Conservation (phyloP, 129 eudicot genomes). For the Erigeron canadensis region DNA sequence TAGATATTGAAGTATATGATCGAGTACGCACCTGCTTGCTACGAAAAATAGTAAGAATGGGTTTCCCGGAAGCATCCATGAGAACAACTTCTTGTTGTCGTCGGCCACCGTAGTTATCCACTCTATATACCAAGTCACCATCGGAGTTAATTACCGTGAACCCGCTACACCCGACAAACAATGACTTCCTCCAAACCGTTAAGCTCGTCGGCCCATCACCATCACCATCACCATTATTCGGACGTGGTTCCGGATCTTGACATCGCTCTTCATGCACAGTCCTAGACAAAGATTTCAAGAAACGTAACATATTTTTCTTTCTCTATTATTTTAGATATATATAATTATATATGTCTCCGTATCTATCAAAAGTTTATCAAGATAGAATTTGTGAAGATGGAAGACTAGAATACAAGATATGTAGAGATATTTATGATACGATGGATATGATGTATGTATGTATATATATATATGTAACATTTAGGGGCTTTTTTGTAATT, state of each 20-base stretch:
- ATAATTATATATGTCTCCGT: no score
- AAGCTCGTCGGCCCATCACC: conserved; percentile 31
- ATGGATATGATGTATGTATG: conserved; percentile 3
- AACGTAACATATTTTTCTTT: conserved; percentile 30
- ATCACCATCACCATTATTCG: conserved; percentile 6
- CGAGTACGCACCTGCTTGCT: conserved; percentile 55
- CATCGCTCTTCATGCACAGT: conserved; percentile 48
- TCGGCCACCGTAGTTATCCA: conserved; percentile 64
- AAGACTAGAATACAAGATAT: background rate
- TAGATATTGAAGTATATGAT: background rate
- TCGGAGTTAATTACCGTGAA: conserved; percentile 74
- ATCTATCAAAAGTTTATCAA: no score
- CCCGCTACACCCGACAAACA: conserved; percentile 69
- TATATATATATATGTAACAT: background rate
- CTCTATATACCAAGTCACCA: conserved; percentile 70
- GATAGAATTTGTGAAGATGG: conserved; percentile 14
- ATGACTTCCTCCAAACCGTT: conserved; percentile 92
- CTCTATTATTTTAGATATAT: no score
- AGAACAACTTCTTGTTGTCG: conserved; percentile 46
- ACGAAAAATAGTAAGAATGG: conserved; percentile 59
- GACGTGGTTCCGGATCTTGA: conserved; percentile 23
- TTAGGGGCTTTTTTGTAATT: conserved; percentile 29
- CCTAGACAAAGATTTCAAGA: conserved; percentile 52
- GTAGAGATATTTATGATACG: conserved; percentile 32
- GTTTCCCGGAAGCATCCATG: conserved; percentile 73